These are phyloP conservation scores for Fonsecaea monophora DNA, from an alignment of 2,329 filamentous ascomycete genomes.

Conservation along the genomic window DNA sequence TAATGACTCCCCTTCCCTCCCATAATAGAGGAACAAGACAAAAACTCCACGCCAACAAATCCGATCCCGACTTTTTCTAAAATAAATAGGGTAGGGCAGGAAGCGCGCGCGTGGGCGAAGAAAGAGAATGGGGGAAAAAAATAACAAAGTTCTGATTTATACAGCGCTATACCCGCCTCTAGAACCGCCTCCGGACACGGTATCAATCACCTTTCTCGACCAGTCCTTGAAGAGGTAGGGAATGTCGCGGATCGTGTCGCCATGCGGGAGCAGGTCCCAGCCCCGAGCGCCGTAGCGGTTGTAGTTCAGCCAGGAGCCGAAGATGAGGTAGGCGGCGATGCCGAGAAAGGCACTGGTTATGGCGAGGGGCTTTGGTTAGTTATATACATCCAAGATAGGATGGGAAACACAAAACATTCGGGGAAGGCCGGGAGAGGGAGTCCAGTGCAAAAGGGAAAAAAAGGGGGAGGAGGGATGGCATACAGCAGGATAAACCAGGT, in stretches of 20 bases:
- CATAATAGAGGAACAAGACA: too few species aligned
- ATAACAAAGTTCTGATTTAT: slow-evolving; percentile 50
- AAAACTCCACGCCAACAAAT: too few species aligned
- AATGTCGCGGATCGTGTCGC: slow-evolving; percentile 87
- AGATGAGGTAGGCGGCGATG: slow-evolving; percentile 89
- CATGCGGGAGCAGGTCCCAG: slow-evolving; percentile 93
- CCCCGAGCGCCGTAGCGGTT: slow-evolving; percentile 93
- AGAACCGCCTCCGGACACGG: slow-evolving; percentile 80
- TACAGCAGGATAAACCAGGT: slow-evolving; percentile 96
- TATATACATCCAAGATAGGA: too few species aligned
- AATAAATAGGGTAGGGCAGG: too few species aligned
- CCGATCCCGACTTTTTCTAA: too few species aligned
- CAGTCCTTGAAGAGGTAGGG: slow-evolving; percentile 94
- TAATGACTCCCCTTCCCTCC: too few species aligned
- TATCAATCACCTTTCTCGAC: slow-evolving; percentile 77
- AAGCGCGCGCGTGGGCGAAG: too few species aligned
- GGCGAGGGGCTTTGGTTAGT: slow-evolving; percentile 36
- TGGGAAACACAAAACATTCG: too few species aligned
- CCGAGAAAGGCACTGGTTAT: slow-evolving; percentile 77
- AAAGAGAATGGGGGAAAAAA: too few species aligned
- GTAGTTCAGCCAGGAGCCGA: slow-evolving; percentile 98
- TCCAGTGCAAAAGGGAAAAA: background rate
- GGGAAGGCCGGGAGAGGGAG: too few species aligned
- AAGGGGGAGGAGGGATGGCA: slow-evolving; percentile 36
- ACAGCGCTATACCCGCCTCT: slow-evolving; percentile 96